phyloP scores from a whole-genome alignment of 1,284 basidiomycete genomes.

The Naganishia liquefaciens region DNA sequence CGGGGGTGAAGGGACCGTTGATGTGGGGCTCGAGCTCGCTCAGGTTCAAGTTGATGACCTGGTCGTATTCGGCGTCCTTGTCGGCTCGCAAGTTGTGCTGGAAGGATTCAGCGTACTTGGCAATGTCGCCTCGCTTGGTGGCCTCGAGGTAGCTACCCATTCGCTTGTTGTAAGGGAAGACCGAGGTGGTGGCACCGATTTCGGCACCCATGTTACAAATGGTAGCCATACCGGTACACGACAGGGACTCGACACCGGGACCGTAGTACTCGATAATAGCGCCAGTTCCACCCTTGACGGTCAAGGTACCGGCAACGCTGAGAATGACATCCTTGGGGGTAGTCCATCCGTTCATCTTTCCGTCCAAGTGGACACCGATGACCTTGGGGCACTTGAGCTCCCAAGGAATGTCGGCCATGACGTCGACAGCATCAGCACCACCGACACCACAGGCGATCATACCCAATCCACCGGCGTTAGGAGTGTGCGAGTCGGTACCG shows the following conservation, averaged over 20 bases:
- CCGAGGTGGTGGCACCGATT: conserved; percentile 96
- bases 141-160: conserved; percentile 93
- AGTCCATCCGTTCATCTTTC: conserved; percentile 95
- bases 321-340: conserved; percentile 97
- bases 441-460: conserved; percentile 99
- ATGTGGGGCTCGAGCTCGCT: conserved; percentile 97
- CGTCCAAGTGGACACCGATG: conserved; percentile 95
- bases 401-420: conserved; percentile 97
- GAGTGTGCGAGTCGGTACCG: conserved; percentile 98
- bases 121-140: conserved; percentile 86
- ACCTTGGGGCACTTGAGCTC: conserved; percentile 99
- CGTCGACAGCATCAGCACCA: conserved; percentile 98
- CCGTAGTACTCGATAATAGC: conserved; percentile 95
- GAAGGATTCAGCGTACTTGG: conserved; percentile 86
- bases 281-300: conserved; percentile 96
- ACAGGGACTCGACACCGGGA: conserved; percentile 90
- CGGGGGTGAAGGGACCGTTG: conserved; percentile 98
- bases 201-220: conserved; percentile 99
- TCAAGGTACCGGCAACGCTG: conserved; percentile 95
- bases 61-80: conserved; percentile 88
- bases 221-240: conserved; percentile 98
- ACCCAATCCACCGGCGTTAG: conserved; percentile 97
- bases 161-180: conserved; percentile 97
- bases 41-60: conserved; percentile 91
- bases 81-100: conserved; percentile 90